Percentiles rank a stretch among this genome's conserved stretches.
phyloP scores from a whole-genome alignment of 345 rosid species.

The Chamaenerion angustifolium region DNA sequence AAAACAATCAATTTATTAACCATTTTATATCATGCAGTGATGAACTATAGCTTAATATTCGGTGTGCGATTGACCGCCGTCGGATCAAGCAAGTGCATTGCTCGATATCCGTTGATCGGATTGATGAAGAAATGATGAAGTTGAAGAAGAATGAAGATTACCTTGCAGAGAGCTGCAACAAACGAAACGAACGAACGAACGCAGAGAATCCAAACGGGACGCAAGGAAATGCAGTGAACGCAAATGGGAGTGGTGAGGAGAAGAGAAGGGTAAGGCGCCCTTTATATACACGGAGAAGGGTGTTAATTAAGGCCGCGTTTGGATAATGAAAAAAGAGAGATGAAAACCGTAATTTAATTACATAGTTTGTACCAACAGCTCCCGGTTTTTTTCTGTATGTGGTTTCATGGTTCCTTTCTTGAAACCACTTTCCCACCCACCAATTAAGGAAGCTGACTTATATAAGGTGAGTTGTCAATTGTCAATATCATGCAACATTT shows the following conservation, averaged over 20 bases:
- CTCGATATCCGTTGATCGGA: too few species aligned
- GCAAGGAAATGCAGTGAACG: not conserved
- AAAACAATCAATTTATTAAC: too few species aligned
- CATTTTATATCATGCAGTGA: too few species aligned
- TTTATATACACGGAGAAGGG: not conserved
- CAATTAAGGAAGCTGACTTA: not conserved
- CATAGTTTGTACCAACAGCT: too few species aligned
- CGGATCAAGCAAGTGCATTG: too few species aligned
- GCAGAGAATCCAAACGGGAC: too few species aligned
- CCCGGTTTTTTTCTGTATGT: constrained; percentile 14
- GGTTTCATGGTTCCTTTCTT: constrained; percentile 20
- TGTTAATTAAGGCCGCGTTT: not conserved
- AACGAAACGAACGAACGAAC: constrained; percentile 1
- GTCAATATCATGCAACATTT: too few species aligned
- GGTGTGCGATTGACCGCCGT: too few species aligned
- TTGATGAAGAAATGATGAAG: not conserved
- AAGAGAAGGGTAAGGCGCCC: not conserved
- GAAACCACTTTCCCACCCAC: constrained; percentile 16
- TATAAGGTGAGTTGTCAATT: too few species aligned
- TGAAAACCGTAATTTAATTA: constrained; percentile 5
- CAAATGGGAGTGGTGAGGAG: not conserved
- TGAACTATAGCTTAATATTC: too few species aligned
- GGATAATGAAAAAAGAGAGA: not conserved
- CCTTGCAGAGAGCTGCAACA: not conserved
- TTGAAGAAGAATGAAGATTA: not conserved